Base-by-base conservation (phyloP, 306 rosid genomes). In the Sicyos baderoa region DNA sequence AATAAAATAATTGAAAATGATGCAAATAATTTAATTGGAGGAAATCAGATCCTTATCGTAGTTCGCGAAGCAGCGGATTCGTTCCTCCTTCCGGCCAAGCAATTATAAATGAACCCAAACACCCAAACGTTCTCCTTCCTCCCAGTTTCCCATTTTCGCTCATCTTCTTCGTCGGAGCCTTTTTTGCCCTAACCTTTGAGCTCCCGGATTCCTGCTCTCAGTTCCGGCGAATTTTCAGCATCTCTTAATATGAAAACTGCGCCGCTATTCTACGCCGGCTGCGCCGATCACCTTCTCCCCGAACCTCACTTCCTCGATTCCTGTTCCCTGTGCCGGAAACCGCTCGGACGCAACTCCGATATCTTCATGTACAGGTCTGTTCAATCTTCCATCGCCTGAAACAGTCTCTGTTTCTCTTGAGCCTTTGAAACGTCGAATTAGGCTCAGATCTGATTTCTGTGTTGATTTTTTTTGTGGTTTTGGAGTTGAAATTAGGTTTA, bases 361-460 rank as follows among this genome's bases (percentile, higher is more conserved):
- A 92, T 92, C 82, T 92, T 82, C 81, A 92, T 92, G 97, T 92
- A 92, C 84, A 91, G 96, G 97, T 88, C 54, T 29, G 54, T 65
- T 65, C 54, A 65, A 14, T 65, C 15, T 63, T 22, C 6, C 70
- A 45, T 45, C 2, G 13, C 17, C 68, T 5, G 51, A 16, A 11
- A 62, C 5, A 9, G 2, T 16, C 16, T 40, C 5, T 21, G 68
- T 40, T 62, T 40, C 0, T 62, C 1, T 37, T 37, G 7, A 29
- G 35, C 2, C 4, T 29, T 29, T 29, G 4, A 29, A 29, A 29
- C 35, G 35, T 29, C 35, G 35, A 61, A 61, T 37, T 17, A 64
- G 25, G 54, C 53, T 18, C 18, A 19, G 54, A 64, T 44, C 70
- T 1, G 54, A 42, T 61, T 35, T 61, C 17, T 61, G 44, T 6